Base-by-base conservation (phyloP, 2,329 filamentous ascomycete genomes). In the Blastomyces percursus region DNA sequence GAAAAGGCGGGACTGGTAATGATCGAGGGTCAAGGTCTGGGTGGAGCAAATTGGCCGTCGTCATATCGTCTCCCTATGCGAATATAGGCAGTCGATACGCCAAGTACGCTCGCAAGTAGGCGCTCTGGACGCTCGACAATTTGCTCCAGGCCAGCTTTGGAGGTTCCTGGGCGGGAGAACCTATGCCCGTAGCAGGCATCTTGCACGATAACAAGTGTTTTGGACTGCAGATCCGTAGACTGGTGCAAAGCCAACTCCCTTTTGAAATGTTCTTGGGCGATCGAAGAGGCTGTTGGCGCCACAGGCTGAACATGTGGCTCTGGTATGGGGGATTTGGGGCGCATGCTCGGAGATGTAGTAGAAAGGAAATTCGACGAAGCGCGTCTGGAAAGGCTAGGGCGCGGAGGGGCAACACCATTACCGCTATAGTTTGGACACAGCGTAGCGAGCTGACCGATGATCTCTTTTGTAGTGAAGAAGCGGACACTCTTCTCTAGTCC, bases 131-230 rank as follows among this genome's bases (percentile, higher is more conserved):
- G 83, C 76, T 99, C 94, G 58, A 99, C 92, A 67, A 99, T 96
- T 62, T 86, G 89, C 69, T 80, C 85, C 1, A 97, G 81, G 19
- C 83, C 82, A 54, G 79, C 82, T 69, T 88, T 88, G 27, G 85
- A 87, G 0, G 91, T 88, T 68, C 89, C 87, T 3, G 91, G 91
- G 54, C 94, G 84, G 12, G 92, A 90, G 74, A 86, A 99, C 27
- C 91, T 87, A 76, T 99, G 94, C 30, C 93, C 92, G 73, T 97
- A 99, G 75, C 93, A 96, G 61, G 89, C 87, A 77, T 99, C 94
- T 70, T 97, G 91, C 1, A 99, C 78, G 38, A 99, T 82, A 56
- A 97, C 91, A 4, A 95, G 77, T 0, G 91, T 91, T 64, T 91
- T 79, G 2, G 81, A 74, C 14, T 71, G 66, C 7, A 75, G 64